These are phyloP conservation scores for Penicillium oxalicum DNA, from an alignment of 2,329 filamentous ascomycete genomes.

Conservation along the genomic window DNA sequence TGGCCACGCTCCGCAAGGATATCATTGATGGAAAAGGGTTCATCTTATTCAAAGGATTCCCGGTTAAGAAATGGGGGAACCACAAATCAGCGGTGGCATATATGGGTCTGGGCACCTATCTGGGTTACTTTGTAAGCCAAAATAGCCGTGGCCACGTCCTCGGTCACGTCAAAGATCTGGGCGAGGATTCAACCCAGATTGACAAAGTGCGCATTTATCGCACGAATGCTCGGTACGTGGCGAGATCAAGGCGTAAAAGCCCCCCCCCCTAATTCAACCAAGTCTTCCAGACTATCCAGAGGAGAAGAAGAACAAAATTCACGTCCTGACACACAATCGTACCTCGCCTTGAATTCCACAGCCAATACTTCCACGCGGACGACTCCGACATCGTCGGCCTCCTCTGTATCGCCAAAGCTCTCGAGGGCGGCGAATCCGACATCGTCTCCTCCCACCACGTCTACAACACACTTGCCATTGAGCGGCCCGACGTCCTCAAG, in stretches of 20 bases:
- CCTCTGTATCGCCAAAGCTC: conserved; percentile 70
- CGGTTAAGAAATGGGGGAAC: conserved; percentile 67
- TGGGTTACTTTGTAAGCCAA: conserved; percentile 83
- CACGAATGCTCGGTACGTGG: conserved; percentile 61
- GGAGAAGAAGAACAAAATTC: too few relatives aligned
- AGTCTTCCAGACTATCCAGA: too few relatives aligned
- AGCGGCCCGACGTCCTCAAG: conserved; percentile 72
- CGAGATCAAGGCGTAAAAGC: not conserved
- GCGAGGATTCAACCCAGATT: conserved; percentile 73
- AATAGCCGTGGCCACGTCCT: conserved; percentile 80
- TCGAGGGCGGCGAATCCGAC: conserved; percentile 79
- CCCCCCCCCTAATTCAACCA: not conserved
- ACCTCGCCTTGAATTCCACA: conserved; percentile 14
- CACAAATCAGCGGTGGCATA: conserved; percentile 82
- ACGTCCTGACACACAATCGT: not conserved
- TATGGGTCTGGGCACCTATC: conserved; percentile 78
- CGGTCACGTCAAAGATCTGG: conserved; percentile 83
- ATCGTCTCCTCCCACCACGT: conserved; percentile 72
- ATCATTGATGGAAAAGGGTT: conserved; percentile 83
- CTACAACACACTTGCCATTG: conserved; percentile 70
- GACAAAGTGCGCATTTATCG: conserved; percentile 86
- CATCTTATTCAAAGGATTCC: conserved; percentile 81
- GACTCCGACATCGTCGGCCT: conserved; percentile 78
- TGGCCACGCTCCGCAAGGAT: conserved; percentile 55
- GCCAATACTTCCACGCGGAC: conserved; percentile 81